phyloP scores from a whole-genome alignment of 345 rosid genomes.

The Salix dunnii region DNA sequence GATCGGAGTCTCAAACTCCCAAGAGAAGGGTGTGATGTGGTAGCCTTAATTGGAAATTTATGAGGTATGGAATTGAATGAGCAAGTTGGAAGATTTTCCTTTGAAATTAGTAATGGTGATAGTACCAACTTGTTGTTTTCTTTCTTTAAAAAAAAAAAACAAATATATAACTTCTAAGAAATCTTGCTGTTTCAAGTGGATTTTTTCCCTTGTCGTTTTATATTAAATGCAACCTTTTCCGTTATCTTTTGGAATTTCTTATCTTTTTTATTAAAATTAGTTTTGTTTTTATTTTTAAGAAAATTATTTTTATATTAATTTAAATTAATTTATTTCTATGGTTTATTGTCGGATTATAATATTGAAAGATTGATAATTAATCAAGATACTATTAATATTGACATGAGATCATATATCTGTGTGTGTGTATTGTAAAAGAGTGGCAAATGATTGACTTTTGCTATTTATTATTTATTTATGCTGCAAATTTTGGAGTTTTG shows the following conservation, averaged over 20 bases:
- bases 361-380: no score
- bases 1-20: slow-evolving; percentile 16
- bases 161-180: no score
- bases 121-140: not conserved
- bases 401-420: no score
- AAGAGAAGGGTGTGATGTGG: not conserved
- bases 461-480: not conserved
- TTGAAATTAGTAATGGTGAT: not conserved
- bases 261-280: no score
- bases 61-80: slow-evolving; percentile 17
- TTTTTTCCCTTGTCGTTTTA: slow-evolving; percentile 14
- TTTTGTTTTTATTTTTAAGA: no score
- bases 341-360: no score
- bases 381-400: no score
- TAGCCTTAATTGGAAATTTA: slow-evolving; percentile 10
- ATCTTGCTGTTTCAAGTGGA: not conserved
- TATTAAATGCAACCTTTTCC: not conserved
- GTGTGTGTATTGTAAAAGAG: no score
- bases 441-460: not conserved
- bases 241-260: not conserved
- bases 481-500: not conserved
- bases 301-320: no score
- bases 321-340: no score
- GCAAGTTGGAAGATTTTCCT: slow-evolving; percentile 11
- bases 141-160: no score